These are phyloP conservation scores for Tubosaeta sp. DNA, from an alignment of 768 basidiomycete species.

Conservation along the genomic window DNA sequence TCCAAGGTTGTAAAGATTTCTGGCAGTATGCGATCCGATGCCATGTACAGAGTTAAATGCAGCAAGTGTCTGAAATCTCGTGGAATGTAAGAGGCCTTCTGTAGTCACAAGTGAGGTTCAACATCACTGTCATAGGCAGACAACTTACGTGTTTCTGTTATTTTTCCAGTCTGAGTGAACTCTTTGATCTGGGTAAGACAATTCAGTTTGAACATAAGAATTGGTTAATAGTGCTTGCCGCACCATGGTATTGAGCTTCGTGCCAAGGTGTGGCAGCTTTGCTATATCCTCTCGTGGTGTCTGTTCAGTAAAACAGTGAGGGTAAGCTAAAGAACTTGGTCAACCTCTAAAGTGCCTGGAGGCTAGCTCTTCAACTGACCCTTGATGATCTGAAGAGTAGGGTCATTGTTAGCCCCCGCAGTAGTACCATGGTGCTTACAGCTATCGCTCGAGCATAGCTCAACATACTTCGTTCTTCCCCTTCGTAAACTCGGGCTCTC, in stretches of 20 bases:
- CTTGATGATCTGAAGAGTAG: slow-evolving; percentile 40
- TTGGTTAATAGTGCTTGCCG: neutral
- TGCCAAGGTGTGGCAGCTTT: slow-evolving; percentile 47
- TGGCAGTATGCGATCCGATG: slow-evolving; percentile 69
- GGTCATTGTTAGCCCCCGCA: neutral
- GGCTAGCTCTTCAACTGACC: slow-evolving; percentile 25
- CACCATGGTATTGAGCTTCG: slow-evolving; percentile 50
- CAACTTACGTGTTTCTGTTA: slow-evolving; percentile 51
- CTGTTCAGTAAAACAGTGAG: slow-evolving; percentile 36
- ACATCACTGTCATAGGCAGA: slow-evolving; percentile 7
- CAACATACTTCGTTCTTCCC: slow-evolving; percentile 61
- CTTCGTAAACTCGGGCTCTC: slow-evolving; percentile 58
- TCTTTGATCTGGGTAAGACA: slow-evolving; percentile 51
- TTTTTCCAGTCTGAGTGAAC: slow-evolving; percentile 49
- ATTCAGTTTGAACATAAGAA: neutral
- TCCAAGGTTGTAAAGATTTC: slow-evolving; percentile 58
- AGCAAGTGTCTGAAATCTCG: slow-evolving; percentile 54
- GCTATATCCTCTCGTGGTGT: slow-evolving; percentile 36
- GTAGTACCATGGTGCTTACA: slow-evolving; percentile 36
- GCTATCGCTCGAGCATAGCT: slow-evolving; percentile 71
- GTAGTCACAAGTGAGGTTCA: slow-evolving; percentile 1
- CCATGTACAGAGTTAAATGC: slow-evolving; percentile 64
- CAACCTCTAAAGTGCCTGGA: neutral
- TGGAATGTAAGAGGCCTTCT: slow-evolving; percentile 46
- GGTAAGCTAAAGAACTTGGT: slow-evolving; percentile 40